Base-by-base conservation (phyloP, 495 filamentous ascomycete genomes). In the Glonium stellatum region DNA sequence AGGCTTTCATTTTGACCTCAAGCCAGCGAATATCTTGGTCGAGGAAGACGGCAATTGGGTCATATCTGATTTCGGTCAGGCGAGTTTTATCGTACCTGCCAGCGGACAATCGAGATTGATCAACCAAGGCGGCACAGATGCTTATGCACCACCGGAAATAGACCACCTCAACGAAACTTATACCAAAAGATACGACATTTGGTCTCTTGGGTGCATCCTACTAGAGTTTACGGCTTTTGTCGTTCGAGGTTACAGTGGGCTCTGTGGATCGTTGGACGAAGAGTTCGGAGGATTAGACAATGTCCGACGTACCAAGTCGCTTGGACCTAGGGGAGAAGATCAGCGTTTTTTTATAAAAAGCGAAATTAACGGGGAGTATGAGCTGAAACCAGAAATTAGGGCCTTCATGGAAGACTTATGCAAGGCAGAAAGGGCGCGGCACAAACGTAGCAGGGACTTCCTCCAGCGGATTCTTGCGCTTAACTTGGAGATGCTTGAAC, bases 111-210 rank as follows among this genome's bases (percentile, higher is more conserved):
- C 62, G 22, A 52, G 58, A 12, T 46, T 58, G 1, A 35, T 34
- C n/a, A 52, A 57, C 23, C 35, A 47, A 21, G 27, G 34, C 6
- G 62, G 62, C 13, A 60, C 62, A 6, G 62, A 65, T 36, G 54
- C 49, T 19, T 65, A 65, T 39, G 62, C 62, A 11, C 62, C 62
- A 25, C 62, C 62, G n/a, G 62, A 65, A 23, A 60, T 61, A 19
- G 53, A 57, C 5, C 36, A 57, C 42, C 22, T 44, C 0, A 51
- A 61, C n/a, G 35, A 21, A 4, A 21, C 23, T 47, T 57, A 18
- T 18, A 37, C 35, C 21, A 52, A 58, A 19, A 36, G 41, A n/a
- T 61, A 65, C 47, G 62, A 65, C 49, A 53, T 65, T 0, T 65
- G 62, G 62, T 65, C 62, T 11, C 54, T 65, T 21, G 62, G 62